Evolutionary conservation across 2,329 filamentous ascomycete genomes (phyloP).

Genomic region (Colletotrichum acutatum): DNA sequence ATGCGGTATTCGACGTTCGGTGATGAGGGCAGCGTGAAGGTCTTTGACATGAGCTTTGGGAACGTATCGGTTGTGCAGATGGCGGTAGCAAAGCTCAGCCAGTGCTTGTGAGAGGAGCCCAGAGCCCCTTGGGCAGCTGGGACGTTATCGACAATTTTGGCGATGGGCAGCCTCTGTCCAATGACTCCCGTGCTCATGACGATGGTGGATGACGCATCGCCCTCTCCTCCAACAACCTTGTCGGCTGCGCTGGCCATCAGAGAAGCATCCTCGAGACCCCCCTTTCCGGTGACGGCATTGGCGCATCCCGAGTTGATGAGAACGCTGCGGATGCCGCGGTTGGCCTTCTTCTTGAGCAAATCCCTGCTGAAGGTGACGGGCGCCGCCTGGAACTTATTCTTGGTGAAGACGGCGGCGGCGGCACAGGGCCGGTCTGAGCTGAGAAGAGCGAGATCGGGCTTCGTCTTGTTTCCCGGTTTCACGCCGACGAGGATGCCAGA

Average conservation of each 20-base stretch:
- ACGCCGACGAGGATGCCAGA: constrained; percentile 92
- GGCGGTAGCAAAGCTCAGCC: constrained; percentile 86
- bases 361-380: constrained; percentile 88
- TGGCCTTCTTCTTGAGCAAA: constrained; percentile 73
- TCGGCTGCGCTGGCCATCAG: constrained; percentile 87
- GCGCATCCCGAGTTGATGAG: constrained; percentile 96
- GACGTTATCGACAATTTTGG: constrained; percentile 87
- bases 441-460: constrained; percentile 90
- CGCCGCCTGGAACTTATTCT: constrained; percentile 97
- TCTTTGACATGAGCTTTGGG: constrained; percentile 89
- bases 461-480: constrained; percentile 90
- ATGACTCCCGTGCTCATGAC: constrained; percentile 99
- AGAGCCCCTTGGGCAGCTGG: constrained; percentile 79
- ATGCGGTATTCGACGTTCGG: constrained; percentile 82
- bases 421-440: constrained; percentile 87
- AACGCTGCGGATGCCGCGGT: constrained; percentile 80
- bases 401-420: constrained; percentile 94
- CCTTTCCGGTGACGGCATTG: constrained; percentile 94
- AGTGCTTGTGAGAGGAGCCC: constrained; percentile 82
- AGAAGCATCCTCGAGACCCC: constrained; percentile 87
- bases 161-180: constrained; percentile 90
- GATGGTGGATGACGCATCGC: constrained; percentile 69
- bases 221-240: constrained; percentile 59
- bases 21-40: constrained; percentile 86
- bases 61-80: constrained; percentile 99